phyloP scores from a whole-genome alignment of 2,329 filamentous ascomycete species.

The Stachybotrys chlorohalonatus region DNA sequence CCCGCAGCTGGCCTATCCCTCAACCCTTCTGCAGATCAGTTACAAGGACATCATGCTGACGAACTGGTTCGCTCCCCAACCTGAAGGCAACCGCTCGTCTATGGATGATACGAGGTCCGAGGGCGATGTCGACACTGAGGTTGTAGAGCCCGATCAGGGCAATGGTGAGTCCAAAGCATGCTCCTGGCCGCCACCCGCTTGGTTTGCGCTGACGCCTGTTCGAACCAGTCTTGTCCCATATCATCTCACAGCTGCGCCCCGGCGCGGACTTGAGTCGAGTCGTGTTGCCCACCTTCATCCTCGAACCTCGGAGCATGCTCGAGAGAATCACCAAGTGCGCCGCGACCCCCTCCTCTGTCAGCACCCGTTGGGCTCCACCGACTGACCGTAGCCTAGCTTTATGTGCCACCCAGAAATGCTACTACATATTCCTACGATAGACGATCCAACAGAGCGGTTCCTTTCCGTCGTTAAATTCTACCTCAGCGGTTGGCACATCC shows the following conservation, averaged over 20 bases:
- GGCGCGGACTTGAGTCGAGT: constrained; percentile 93
- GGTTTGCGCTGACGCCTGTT: constrained; percentile 8
- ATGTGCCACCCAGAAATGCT: constrained; percentile 98
- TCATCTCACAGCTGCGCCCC: constrained; percentile 92
- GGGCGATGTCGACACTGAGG: constrained; percentile 60
- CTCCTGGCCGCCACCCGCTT: constrained; percentile 1
- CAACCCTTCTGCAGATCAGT: constrained; percentile 1
- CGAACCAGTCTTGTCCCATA: constrained; percentile 75
- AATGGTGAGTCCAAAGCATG: constrained; percentile 56
- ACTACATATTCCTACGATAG: constrained; percentile 74
- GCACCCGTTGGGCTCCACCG: neutral
- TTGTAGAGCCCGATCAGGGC: constrained; percentile 87
- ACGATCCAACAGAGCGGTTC: constrained; percentile 84
- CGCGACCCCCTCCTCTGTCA: neutral
- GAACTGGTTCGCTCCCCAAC: constrained; percentile 27
- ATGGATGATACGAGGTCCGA: constrained; percentile 42
- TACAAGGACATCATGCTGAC: constrained; percentile 27
- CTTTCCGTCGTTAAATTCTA: constrained; percentile 97
- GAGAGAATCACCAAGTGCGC: constrained; percentile 95
- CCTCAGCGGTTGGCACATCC: constrained; percentile 97
- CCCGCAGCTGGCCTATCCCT: neutral
- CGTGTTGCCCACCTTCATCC: constrained; percentile 91
- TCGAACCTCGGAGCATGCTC: constrained; percentile 95
- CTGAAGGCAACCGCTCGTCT: constrained; percentile 43
- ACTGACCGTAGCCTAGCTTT: constrained; percentile 52